phyloP scores from a whole-genome alignment of 352 stramenopile genomes.

The Aphanomyces stellatus region DNA sequence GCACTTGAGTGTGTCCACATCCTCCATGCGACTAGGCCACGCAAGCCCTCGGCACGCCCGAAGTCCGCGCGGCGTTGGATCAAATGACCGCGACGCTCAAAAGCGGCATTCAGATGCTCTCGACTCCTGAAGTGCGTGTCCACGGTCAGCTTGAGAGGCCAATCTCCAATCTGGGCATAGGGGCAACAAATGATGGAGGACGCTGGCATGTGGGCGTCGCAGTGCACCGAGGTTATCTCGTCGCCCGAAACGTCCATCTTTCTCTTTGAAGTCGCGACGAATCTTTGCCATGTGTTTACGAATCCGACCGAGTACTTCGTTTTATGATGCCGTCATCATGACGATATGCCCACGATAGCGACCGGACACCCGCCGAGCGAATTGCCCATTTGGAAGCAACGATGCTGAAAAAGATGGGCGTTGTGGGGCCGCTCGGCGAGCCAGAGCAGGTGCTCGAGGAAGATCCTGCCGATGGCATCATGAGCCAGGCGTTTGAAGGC shows the following conservation, averaged over 20 bases:
- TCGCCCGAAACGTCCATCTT: conserved; percentile 71
- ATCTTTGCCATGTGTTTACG: conserved; percentile 41
- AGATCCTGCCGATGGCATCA: neutral
- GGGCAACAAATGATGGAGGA: conserved; percentile 50
- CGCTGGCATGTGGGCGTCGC: conserved; percentile 37
- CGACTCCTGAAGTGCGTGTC: conserved; percentile 29
- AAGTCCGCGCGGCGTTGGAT: conserved; percentile 51
- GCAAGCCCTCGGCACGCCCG: conserved; percentile 62
- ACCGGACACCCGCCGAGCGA: neutral
- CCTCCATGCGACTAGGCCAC: conserved; percentile 14
- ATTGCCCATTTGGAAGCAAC: neutral
- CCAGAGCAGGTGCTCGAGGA: neutral
- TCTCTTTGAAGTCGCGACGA: conserved; percentile 59
- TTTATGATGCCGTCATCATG: neutral
- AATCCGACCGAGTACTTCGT: neutral
- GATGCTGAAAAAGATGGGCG: conserved; percentile 7
- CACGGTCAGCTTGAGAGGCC: neutral
- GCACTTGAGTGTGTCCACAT: neutral
- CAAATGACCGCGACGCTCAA: conserved; percentile 58
- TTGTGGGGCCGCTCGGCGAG: neutral
- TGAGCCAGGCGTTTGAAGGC: neutral
- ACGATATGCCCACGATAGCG: neutral
- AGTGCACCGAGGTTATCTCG: conserved; percentile 45
- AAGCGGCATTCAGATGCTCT: conserved; percentile 65
- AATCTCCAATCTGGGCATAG: neutral